Conservation (phyloP, 2,329 filamentous ascomycete species). For the Xylaria sp. region DNA sequence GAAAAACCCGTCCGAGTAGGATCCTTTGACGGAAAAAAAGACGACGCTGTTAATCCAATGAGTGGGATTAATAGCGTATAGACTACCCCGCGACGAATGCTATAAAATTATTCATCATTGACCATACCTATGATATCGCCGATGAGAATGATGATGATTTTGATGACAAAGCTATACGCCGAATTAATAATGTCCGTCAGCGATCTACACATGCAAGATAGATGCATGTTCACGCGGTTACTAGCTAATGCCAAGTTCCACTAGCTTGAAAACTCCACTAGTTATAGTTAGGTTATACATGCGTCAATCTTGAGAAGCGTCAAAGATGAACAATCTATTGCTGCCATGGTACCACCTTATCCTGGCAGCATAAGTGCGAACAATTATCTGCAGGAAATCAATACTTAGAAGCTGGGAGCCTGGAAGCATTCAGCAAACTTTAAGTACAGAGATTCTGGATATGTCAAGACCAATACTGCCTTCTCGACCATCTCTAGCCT, state of each 20-base stretch:
- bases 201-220: not conserved
- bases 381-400: not conserved
- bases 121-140: constrained; percentile 13
- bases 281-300: not conserved
- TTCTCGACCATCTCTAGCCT: not conserved
- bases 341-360: no score
- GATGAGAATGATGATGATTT: not conserved
- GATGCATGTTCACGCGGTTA: not conserved
- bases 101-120: not conserved
- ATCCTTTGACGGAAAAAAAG: not conserved
- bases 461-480: not conserved
- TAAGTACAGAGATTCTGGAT: not conserved
- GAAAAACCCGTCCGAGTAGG: not conserved
- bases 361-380: not conserved
- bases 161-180: constrained; percentile 22
- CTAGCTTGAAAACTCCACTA: not conserved
- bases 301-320: not conserved
- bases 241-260: not conserved
- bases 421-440: no score
- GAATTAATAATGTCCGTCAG: constrained; percentile 11
- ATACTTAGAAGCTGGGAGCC: not conserved
- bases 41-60: no score
- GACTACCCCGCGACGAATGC: no score
- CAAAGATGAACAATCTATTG: not conserved
- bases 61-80: no score